Base-by-base conservation (phyloP, 2,329 filamentous ascomycete species). In the Fusarium euwallaceae region DNA sequence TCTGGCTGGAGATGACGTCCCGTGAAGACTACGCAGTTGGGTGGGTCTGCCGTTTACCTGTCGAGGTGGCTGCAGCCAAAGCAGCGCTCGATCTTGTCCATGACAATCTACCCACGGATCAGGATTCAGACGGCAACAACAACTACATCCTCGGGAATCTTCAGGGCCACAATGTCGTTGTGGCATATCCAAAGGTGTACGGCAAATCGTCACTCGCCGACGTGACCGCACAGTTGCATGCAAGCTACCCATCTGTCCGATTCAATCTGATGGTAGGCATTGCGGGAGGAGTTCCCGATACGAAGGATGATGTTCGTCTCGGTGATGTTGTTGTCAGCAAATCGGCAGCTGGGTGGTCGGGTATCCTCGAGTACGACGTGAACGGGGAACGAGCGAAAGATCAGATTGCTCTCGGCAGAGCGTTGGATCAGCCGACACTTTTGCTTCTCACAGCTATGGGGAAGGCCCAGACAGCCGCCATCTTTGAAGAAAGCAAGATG, bases 251-350 rank as follows among this genome's bases (percentile, higher is more conserved):
- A 29, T 61, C 58, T 43, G 36, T 61, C 22, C 36, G 58, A 7
- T 61, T 61, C 58, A 41, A 41, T 41, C 37, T 61, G 12, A 43
- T 61, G 58, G 58, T 61, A 14, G 58, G 58, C 36, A 43, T 61
- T 32, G 58, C 36, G 14, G 58, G 58, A 41, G 58, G 58, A 43
- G 58, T 43, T 16, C 36, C 58, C 20, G 55, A 59, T 27, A 43
- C 58, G 36, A 61, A 61, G 36, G 58, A 43, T 6, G 58, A 61
- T 41, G 29, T 61, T 32, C 58, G 58, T 43, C 58, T 61, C 29
- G 58, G 58, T 10, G 58, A 61, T 61, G 58, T 61, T 61, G 58
- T 61, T 41, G 58, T 61, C 58, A 45, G 58, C 58, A 61, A 61
- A 22, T 59, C 34, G 55, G 9, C 55, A 59, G 55, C 55, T 59